These are phyloP conservation scores for Posidonia australis DNA, from an alignment of 106 monocot genomes.

Conservation along the genomic window DNA sequence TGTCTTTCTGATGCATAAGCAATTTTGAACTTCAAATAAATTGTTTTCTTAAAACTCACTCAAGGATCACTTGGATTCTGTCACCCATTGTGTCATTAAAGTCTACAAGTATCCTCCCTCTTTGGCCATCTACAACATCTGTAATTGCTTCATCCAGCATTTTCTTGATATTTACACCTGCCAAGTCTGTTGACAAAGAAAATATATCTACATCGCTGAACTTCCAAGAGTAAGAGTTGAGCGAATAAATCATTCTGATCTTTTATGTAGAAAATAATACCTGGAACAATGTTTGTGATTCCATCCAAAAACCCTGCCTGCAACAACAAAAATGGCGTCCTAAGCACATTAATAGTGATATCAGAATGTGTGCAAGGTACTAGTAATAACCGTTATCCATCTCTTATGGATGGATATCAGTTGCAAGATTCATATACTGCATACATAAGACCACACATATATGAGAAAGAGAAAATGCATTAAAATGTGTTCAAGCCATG, in stretches of 20 bases:
- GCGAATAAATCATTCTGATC: neutral
- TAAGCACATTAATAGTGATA: too few species aligned
- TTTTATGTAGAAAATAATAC: slow-evolving; percentile 15
- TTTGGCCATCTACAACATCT: slow-evolving; percentile 27
- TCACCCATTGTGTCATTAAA: slow-evolving; percentile 78
- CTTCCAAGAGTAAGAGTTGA: neutral
- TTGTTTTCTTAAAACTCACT: slow-evolving; percentile 30
- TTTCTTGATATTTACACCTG: slow-evolving; percentile 65
- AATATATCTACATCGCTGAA: neutral
- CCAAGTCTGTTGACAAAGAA: slow-evolving; percentile 37
- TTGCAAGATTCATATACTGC: too few species aligned
- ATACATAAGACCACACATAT: too few species aligned
- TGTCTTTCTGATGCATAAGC: too few species aligned
- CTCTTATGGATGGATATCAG: too few species aligned
- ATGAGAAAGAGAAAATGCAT: too few species aligned
- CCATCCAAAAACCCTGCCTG: slow-evolving; percentile 93
- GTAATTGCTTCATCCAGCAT: slow-evolving; percentile 45
- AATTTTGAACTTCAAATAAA: neutral
- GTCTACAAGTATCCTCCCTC: slow-evolving; percentile 62
- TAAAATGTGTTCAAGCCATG: too few species aligned
- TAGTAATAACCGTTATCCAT: too few species aligned
- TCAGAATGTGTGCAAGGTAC: too few species aligned
- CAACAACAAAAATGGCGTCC: neutral
- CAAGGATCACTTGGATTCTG: slow-evolving; percentile 79
- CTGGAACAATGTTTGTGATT: slow-evolving; percentile 67